Conservation (phyloP, 768 basidiomycete genomes). For the Exidia glandulosa region DNA sequence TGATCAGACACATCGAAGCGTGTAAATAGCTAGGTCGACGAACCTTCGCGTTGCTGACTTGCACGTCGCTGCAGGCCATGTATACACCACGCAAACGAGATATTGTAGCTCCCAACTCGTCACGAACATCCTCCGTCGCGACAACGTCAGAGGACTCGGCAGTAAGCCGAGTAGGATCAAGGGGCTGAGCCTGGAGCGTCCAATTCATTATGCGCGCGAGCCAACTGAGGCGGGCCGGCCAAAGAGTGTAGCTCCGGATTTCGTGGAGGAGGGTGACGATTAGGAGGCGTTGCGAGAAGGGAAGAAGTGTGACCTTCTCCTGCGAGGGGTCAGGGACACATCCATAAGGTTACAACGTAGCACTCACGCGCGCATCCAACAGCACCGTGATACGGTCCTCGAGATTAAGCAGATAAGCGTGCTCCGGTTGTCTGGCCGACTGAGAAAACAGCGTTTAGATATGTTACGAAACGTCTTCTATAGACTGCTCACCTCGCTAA, state of each 20-base stretch:
- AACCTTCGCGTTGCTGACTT: neutral
- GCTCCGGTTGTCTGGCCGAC: no score
- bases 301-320: constrained; percentile 42
- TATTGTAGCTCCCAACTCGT: no score
- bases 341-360: no score
- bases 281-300: constrained; percentile 48
- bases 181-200: constrained; percentile 15
- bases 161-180: neutral
- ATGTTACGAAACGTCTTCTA: neutral
- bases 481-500: no score
- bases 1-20: neutral
- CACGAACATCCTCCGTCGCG: no score
- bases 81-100: neutral
- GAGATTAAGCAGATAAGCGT: no score
- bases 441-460: constrained; percentile 16
- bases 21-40: neutral
- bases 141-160: neutral
- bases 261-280: constrained; percentile 53
- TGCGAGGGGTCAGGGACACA: constrained; percentile 22
- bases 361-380: constrained; percentile 4
- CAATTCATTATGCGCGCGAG: constrained; percentile 18
- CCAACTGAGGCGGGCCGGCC: constrained; percentile 36
- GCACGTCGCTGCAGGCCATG: constrained; percentile 1
- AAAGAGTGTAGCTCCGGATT: constrained; percentile 50
- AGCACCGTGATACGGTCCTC: constrained; percentile 46